Percentiles rank a stretch among this genome's conserved stretches.
Conservation (phyloP, 1,284 basidiomycete genomes). For the Neotropicomus parvogracilis region DNA sequence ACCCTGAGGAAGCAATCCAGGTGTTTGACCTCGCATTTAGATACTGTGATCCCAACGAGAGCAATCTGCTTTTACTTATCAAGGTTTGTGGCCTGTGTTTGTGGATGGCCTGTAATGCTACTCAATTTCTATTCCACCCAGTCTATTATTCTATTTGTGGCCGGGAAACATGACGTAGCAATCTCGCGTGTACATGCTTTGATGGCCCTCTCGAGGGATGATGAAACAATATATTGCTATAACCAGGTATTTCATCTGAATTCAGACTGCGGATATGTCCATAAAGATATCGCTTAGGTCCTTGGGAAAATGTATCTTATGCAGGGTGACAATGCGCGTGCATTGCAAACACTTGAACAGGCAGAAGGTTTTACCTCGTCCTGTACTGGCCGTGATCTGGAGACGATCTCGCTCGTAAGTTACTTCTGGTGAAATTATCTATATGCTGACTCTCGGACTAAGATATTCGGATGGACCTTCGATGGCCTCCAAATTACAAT, state of each 20-base stretch:
- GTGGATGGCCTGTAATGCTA: too few species aligned
- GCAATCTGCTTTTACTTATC: constrained; percentile 3
- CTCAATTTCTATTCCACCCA: too few species aligned
- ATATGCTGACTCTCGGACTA: background rate
- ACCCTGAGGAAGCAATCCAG: background rate
- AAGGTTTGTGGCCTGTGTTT: constrained; percentile 1
- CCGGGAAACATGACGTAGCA: too few species aligned
- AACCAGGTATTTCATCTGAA: background rate
- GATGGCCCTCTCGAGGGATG: too few species aligned
- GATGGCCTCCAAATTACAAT: background rate
- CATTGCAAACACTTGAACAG: background rate
- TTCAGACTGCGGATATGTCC: background rate
- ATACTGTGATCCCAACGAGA: background rate
- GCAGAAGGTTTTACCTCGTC: background rate
- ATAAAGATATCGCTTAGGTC: background rate
- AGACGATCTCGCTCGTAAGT: constrained; percentile 3
- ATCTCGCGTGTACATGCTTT: too few species aligned
- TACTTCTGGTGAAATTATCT: background rate
- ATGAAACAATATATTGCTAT: too few species aligned
- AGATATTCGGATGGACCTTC: constrained; percentile 9
- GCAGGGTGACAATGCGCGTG: constrained; percentile 1
- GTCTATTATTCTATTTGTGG: too few species aligned
- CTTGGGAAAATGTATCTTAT: constrained; percentile 7
- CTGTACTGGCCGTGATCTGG: background rate
- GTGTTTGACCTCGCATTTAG: constrained; percentile 1